Evolutionary conservation across 495 filamentous ascomycete species (phyloP), one percentile per base, ranked within the genome.

Genomic region (Neurospora tetraspora): DNA sequence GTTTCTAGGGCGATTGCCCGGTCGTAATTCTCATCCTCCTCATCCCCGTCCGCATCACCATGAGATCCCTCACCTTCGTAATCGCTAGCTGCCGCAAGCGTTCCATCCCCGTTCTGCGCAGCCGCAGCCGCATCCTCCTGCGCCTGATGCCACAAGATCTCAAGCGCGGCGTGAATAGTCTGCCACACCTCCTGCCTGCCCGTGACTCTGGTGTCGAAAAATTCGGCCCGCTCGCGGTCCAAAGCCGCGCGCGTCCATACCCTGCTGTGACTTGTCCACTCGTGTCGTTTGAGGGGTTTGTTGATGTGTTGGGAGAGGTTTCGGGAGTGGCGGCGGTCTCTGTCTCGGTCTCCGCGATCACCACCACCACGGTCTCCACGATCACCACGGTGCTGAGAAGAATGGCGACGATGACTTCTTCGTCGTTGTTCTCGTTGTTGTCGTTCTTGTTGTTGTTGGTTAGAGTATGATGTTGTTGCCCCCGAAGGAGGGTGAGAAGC

Each of bases 191-290:
- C 93, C 16, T 85, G 73, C 7, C 88, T 86, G 11, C 94, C 93
- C 6, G 91, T 91, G 4, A 96, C 92, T 39, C 92, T 83, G 4
- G 94, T 98, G 71, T 94, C 91, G 75, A 93, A 96, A 82, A 94
- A 96, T 72, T 92, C 92, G 34, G 80, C 79, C 42, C 87, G 81
- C 74, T 89, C 85, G 27, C 79, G 80, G 34, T 83, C 80, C 14
- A 89, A 69, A 6, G 83, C 75, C 16, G 76, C 68, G 0, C 80
- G 81, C 0, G 86, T 86, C 86, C 86, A 89, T 1, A 73, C 69
- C 9, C 82, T 78, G 74, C 82, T 80, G 14, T 79, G 78, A 71
- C 85, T 82, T 12, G 77, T 78, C 87, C 87, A 89, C 73, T 83
- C 78, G 73, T 84, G 83, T 0, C 82, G 81, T 3, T 83, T 82